Evolutionary conservation across 495 filamentous ascomycete species (phyloP).

Genomic region (Penicillium egyptiacum): DNA sequence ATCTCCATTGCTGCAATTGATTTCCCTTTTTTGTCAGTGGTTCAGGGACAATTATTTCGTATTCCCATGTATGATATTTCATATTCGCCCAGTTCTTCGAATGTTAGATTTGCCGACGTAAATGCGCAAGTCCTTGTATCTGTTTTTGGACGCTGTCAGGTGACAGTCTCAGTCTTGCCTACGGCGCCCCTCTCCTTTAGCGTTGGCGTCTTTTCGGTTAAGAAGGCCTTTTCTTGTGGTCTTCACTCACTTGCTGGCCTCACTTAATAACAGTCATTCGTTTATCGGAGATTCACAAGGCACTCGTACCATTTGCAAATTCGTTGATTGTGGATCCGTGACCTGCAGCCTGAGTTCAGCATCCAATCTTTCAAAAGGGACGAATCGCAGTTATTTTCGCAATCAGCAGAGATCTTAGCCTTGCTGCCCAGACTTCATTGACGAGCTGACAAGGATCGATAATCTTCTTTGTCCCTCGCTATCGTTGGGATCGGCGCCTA

Average conservation of each 20-base stretch:
- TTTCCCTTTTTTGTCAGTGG: constrained; percentile 15
- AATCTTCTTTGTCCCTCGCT: constrained; percentile 11
- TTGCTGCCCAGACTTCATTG: background rate
- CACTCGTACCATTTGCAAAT: constrained; percentile 3
- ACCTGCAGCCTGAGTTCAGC: background rate
- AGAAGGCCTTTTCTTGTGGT: constrained; percentile 2
- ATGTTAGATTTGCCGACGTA: constrained; percentile 7
- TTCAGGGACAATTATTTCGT: constrained; percentile 15
- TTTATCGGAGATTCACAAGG: constrained; percentile 14
- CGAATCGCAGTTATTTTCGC: background rate
- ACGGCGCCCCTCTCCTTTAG: constrained; percentile 18
- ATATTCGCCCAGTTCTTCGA: constrained; percentile 5
- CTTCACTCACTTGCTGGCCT: constrained; percentile 15
- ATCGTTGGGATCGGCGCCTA: constrained; percentile 19
- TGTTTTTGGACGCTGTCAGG: constrained; percentile 29
- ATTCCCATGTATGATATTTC: constrained; percentile 30
- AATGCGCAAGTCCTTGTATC: constrained; percentile 5
- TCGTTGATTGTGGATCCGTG: constrained; percentile 5
- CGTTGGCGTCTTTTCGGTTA: constrained; percentile 28
- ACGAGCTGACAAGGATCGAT: background rate
- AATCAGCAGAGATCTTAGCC: constrained; percentile 1
- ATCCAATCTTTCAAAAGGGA: background rate
- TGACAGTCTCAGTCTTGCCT: constrained; percentile 19
- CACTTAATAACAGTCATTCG: constrained; percentile 21
- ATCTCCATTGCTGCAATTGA: constrained; percentile 16